Evolutionary conservation across 495 filamentous ascomycete species (phyloP).

Genomic region (Annulohypoxylon bovei): DNA sequence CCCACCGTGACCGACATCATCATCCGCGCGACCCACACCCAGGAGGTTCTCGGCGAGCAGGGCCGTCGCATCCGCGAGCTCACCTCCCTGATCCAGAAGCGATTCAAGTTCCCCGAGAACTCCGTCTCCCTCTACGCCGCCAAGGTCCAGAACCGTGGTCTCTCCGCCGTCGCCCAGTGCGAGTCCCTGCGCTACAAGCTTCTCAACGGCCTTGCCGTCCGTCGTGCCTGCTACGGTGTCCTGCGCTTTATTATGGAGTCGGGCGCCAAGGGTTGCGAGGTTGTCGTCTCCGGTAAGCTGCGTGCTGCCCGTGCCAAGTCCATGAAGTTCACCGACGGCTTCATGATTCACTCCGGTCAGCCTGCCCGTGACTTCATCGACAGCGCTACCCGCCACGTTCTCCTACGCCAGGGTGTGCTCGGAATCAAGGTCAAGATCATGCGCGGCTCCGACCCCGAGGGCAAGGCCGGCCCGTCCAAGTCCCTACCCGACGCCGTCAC

Average conservation of each 20-base stretch:
- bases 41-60: slow-evolving; percentile 99
- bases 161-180: slow-evolving; percentile 99
- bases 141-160: slow-evolving; percentile 99
- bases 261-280: slow-evolving; percentile 99
- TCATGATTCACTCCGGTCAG: slow-evolving; percentile 99
- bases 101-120: slow-evolving; percentile 99
- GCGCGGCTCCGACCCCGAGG: slow-evolving; percentile 99
- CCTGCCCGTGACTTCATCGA: slow-evolving; percentile 99
- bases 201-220: slow-evolving; percentile 97
- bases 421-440: slow-evolving; percentile 99
- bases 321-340: slow-evolving; percentile 99
- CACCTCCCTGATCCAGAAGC: slow-evolving; percentile 99
- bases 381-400: slow-evolving; percentile 96
- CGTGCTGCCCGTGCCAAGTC: slow-evolving; percentile 98
- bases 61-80: slow-evolving; percentile 99
- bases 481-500: slow-evolving; percentile 97
- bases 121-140: slow-evolving; percentile 99
- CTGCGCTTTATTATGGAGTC: slow-evolving; percentile 99
- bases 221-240: slow-evolving; percentile 99
- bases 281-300: slow-evolving; percentile 98
- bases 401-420: slow-evolving; percentile 98
- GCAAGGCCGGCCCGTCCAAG: slow-evolving; percentile 97
- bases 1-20: slow-evolving; percentile 99
- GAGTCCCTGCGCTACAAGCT: slow-evolving; percentile 99
- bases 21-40: slow-evolving; percentile 99